Conservation (phyloP, 768 basidiomycete species). For the Macrocybe gigantea region DNA sequence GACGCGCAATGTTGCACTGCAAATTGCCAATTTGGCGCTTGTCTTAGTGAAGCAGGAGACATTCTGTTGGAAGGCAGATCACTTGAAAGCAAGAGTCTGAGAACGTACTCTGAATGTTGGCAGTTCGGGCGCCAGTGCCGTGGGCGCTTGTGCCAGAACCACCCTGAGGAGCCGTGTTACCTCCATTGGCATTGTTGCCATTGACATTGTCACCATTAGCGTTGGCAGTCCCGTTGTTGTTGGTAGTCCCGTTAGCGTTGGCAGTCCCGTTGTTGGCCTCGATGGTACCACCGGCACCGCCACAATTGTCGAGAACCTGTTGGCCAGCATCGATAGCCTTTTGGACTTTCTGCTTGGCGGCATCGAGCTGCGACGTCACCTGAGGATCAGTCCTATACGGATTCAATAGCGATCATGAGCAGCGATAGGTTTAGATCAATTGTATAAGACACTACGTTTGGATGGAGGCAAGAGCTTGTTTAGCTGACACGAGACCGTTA, state of each 20-base stretch:
- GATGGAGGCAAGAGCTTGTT: conserved; percentile 1
- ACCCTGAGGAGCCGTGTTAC: neutral
- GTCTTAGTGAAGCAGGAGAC: neutral
- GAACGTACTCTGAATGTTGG: too few species aligned
- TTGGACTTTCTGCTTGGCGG: conserved; percentile 3
- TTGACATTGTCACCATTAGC: neutral
- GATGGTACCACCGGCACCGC: neutral
- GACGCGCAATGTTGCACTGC: conserved; percentile 11
- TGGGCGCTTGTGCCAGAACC: neutral
- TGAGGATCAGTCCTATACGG: neutral
- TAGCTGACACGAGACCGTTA: conserved; percentile 1
- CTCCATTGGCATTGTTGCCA: neutral
- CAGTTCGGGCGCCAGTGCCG: too few species aligned
- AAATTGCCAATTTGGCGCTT: conserved; percentile 12
- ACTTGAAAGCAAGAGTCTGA: too few species aligned
- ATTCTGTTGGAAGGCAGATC: too few species aligned
- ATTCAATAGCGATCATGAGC: neutral
- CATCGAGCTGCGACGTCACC: neutral
- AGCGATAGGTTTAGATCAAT: neutral
- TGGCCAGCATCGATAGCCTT: conserved; percentile 1
- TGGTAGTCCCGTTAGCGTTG: neutral
- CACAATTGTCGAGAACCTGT: conserved; percentile 4
- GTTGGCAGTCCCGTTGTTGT: neutral
- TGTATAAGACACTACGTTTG: neutral
- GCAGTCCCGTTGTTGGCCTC: neutral